Evolutionary conservation across 805 yeast species (phyloP).

Genomic region (Metschnikowia gelsemii): DNA sequence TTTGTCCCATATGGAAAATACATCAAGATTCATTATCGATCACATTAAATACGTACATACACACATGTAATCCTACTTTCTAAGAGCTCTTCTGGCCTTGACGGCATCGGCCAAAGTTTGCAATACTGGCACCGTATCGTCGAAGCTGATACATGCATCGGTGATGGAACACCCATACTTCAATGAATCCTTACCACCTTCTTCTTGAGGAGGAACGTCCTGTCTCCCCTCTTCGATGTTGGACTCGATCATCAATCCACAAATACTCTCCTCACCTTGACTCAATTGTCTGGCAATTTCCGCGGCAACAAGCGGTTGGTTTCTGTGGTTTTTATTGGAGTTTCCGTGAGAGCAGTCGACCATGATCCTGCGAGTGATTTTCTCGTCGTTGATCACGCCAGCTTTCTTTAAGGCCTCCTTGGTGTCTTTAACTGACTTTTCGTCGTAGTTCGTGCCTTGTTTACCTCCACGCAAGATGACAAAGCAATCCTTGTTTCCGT

Average conservation of each 20-base stretch:
- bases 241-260: slow-evolving; percentile 96
- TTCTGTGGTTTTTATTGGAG: slow-evolving; percentile 88
- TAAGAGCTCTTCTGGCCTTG: slow-evolving; percentile 63
- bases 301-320: slow-evolving; percentile 90
- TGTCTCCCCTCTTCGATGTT: slow-evolving; percentile 91
- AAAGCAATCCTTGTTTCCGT: slow-evolving; percentile 93
- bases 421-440: slow-evolving; percentile 70
- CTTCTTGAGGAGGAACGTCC: slow-evolving; percentile 57
- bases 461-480: slow-evolving; percentile 96
- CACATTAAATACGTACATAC: no score
- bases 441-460: slow-evolving; percentile 90
- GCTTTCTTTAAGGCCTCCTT: slow-evolving; percentile 56
- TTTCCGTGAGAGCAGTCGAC: slow-evolving; percentile 98
- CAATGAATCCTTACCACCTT: slow-evolving; percentile 53
- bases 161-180: slow-evolving; percentile 96
- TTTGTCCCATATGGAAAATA: no score
- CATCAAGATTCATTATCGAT: no score
- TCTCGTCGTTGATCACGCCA: slow-evolving; percentile 43
- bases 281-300: slow-evolving; percentile 80
- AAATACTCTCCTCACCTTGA: slow-evolving; percentile 73
- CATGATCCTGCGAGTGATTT: slow-evolving; percentile 64
- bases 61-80: slow-evolving; percentile 3
- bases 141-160: slow-evolving; percentile 95
- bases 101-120: slow-evolving; percentile 80
- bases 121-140: slow-evolving; percentile 79